Percentiles rank a stretch among this genome's conserved stretches.
phyloP scores from a whole-genome alignment of 306 rosid genomes.

The Ammopiptanthus mongolicus region DNA sequence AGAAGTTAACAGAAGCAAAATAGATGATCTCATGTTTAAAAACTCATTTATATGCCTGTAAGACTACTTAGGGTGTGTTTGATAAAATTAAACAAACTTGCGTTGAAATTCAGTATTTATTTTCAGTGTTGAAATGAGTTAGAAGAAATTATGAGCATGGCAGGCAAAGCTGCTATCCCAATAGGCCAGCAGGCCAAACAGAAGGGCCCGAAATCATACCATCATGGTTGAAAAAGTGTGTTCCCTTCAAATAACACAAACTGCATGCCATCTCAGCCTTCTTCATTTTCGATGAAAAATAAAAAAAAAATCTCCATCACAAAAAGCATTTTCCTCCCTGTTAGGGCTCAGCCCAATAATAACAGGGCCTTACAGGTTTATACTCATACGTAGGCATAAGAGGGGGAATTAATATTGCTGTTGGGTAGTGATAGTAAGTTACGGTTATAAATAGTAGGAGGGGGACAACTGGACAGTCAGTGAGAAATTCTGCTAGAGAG shows the following conservation, averaged over 20 bases:
- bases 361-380: no score
- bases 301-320: neutral
- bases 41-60: neutral
- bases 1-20: conserved; percentile 2
- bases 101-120: neutral
- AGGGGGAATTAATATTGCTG: no score
- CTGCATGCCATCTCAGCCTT: neutral
- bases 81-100: conserved; percentile 5
- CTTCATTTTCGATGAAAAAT: neutral
- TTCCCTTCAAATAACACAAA: neutral
- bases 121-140: neutral
- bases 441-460: no score
- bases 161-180: neutral
- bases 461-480: no score
- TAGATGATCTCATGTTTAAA: neutral
- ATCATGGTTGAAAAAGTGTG: neutral
- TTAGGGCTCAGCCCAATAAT: no score
- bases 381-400: no score
- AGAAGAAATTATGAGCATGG: neutral
- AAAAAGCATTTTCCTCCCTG: neutral
- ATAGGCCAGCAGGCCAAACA: neutral
- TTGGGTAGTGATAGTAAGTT: no score
- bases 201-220: neutral
- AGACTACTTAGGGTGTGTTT: neutral
- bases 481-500: no score